Percentiles rank a stretch among this genome's conserved stretches.
These are phyloP conservation scores for Argentina anserina DNA, from an alignment of 306 rosid genomes.

Conservation along the genomic window DNA sequence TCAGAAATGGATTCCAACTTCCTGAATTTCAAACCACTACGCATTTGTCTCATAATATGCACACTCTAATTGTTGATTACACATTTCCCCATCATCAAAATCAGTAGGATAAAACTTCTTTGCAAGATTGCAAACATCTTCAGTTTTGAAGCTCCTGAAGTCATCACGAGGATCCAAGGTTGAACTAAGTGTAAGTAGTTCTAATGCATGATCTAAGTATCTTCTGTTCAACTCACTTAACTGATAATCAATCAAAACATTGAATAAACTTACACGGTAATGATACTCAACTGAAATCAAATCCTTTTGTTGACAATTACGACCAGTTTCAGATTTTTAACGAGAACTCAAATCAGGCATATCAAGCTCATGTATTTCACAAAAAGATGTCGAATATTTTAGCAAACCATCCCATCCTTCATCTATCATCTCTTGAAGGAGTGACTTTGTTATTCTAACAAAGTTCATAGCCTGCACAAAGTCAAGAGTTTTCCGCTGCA, in stretches of 20 bases:
- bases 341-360: neutral
- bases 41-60: no score
- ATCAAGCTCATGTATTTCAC: neutral
- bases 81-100: no score
- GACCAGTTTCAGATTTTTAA: neutral
- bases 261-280: neutral
- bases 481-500: no score
- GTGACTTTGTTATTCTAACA: no score
- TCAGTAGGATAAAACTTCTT: no score
- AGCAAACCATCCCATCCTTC: neutral
- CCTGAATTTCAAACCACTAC: no score
- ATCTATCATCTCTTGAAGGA: neutral
- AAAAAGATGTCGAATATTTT: neutral
- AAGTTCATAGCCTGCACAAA: no score
- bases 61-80: no score
- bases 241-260: neutral
- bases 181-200: neutral
- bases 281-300: neutral
- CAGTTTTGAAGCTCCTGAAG: no score
- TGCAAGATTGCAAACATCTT: no score
- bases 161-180: no score
- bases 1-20: no score
- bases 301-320: neutral
- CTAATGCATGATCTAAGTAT: neutral
- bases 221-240: neutral